Evolutionary conservation across 495 filamentous ascomycete genomes (phyloP).

Genomic region (Tuber aestivum): DNA sequence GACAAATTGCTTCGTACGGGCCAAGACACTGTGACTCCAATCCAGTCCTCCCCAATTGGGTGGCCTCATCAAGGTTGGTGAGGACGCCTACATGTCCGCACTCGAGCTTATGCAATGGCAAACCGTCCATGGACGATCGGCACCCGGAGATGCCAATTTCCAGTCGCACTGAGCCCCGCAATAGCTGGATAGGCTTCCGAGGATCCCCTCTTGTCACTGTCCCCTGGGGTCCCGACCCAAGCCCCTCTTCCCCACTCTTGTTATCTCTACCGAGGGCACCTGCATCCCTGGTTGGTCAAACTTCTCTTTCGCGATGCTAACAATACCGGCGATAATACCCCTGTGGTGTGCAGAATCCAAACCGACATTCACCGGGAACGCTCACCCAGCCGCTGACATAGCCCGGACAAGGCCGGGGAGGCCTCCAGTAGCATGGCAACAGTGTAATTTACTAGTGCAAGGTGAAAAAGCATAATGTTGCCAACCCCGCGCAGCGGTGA

Average conservation of each 20-base stretch:
- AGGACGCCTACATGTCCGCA: background rate
- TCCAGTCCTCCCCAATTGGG: background rate
- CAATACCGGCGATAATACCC: background rate
- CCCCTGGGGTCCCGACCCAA: background rate
- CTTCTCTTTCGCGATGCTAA: background rate
- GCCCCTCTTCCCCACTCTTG: background rate
- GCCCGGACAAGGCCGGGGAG: background rate
- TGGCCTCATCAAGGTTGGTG: background rate
- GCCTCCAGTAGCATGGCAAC: background rate
- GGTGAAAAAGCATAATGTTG: background rate
- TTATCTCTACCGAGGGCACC: background rate
- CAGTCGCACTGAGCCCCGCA: background rate
- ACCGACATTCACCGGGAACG: background rate
- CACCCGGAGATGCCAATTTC: background rate
- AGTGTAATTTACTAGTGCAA: background rate
- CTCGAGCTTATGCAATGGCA: background rate
- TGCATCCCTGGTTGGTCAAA: background rate
- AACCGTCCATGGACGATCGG: background rate
- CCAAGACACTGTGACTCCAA: background rate
- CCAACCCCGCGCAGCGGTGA: background rate
- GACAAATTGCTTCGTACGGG: background rate
- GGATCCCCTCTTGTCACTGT: background rate
- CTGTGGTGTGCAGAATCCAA: background rate
- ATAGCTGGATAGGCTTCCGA: slow-evolving; percentile 3
- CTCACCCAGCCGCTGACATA: background rate